Evolutionary conservation across 1,284 basidiomycete species (phyloP).

Genomic region (Cystobasidium pallidum): DNA sequence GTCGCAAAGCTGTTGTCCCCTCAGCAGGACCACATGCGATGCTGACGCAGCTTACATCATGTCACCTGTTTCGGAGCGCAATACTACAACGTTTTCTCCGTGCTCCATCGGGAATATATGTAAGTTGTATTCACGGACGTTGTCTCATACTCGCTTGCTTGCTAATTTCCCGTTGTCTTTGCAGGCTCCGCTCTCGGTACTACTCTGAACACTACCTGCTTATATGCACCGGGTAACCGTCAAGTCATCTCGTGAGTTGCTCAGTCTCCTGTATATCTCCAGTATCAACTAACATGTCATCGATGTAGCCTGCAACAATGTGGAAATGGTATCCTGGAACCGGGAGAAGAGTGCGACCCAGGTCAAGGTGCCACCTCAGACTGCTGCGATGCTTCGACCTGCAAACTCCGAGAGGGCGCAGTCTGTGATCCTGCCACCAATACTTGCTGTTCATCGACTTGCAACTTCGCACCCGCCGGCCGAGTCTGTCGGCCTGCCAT

Average conservation of each 20-base stretch:
- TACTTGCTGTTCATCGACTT: constrained; percentile 73
- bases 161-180: background rate
- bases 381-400: constrained; percentile 78
- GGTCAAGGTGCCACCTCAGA: constrained; percentile 66
- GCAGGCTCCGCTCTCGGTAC: constrained; percentile 51
- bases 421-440: constrained; percentile 79
- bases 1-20: constrained; percentile 70
- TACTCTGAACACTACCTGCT: constrained; percentile 57
- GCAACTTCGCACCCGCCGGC: constrained; percentile 67
- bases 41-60: constrained; percentile 67
- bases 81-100: constrained; percentile 71
- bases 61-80: constrained; percentile 61
- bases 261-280: background rate
- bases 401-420: constrained; percentile 72
- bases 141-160: background rate
- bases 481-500: constrained; percentile 71
- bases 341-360: constrained; percentile 85
- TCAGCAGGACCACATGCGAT: constrained; percentile 66
- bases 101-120: constrained; percentile 88
- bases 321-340: constrained; percentile 75
- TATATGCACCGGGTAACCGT: constrained; percentile 48
- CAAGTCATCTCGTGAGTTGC: constrained; percentile 46
- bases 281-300: too few species aligned
- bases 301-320: constrained; percentile 59
- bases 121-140: constrained; percentile 56